Base-by-base conservation (phyloP, 306 rosid genomes). In the Styphnolobium japonicum region DNA sequence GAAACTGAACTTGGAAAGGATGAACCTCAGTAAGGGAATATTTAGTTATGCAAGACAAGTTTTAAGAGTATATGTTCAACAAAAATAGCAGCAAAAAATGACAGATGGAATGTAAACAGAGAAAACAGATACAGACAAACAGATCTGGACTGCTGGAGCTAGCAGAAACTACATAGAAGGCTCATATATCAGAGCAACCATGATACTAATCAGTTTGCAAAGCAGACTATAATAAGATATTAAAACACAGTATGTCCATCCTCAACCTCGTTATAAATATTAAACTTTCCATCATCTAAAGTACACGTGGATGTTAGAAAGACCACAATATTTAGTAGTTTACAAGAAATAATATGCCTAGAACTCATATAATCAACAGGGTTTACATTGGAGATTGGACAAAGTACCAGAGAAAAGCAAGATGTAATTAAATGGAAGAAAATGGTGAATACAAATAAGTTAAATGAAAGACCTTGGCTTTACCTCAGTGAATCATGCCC, bases 401-500 rank as follows among this genome's bases (percentile, higher is more conserved):
- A 75, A 49, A 74, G 61, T 29, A 0, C 5, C 10, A 65, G 6
- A 57, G 52, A 27, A 68, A 78, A 18, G 31, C 4, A 51, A 33
- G 7, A 51, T 57, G 2, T 1, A 57, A 67, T 19, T 0, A 37
- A 49, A 70, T 43, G 5, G 18, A 51, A 67, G 51, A 58, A 25
- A 12, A 34, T 0, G 5, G 3, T 52, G 49, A 45, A 73, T 52
- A 40, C 25, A 34, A 57, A 58, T 46, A 49, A 58, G 16, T 15
- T n/a, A 21, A 63, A 42, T 21, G 14, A 34, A 62, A 73, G 82
- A 71, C 63, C 56, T 70, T 25, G 57, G 48, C 69, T 40, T 77
- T 89, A 90, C 96, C 91, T 85, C 78, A 49, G 80, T 58, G 60
- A 66, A 69, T 70, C 73, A 36, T 46, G 55, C 66, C 76, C 75